These are phyloP conservation scores for Gynochthodes officinalis DNA, from an alignment of 257 asterid species.

Conservation along the genomic window DNA sequence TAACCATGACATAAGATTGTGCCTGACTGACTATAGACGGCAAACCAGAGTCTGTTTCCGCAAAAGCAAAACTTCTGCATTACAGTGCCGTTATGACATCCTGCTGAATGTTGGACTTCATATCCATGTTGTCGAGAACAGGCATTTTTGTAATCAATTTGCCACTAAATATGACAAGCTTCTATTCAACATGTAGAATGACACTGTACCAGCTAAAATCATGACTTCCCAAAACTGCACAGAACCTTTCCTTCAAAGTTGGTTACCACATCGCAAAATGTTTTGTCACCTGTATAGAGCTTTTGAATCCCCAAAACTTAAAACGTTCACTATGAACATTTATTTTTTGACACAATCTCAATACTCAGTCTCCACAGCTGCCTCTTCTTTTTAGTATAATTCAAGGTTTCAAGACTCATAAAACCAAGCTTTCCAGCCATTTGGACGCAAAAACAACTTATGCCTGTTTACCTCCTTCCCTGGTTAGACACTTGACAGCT, in stretches of 20 bases:
- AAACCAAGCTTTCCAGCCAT: neutral
- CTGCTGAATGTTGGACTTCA: neutral
- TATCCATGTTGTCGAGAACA: neutral
- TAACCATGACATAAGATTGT: neutral
- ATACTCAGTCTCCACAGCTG: neutral
- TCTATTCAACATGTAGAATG: neutral
- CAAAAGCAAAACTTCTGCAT: neutral
- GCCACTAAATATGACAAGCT: neutral
- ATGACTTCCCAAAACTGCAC: neutral
- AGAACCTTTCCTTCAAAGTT: neutral
- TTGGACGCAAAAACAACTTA: neutral
- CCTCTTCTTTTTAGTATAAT: neutral
- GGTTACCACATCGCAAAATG: neutral
- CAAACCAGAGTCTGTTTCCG: neutral
- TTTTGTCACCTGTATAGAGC: neutral
- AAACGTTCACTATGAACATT: neutral
- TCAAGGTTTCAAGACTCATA: neutral
- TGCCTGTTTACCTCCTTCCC: conserved; percentile 11
- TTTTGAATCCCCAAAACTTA: neutral
- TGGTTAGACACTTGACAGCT: conserved; percentile 19
- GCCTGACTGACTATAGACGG: neutral
- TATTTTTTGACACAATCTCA: neutral
- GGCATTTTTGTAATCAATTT: neutral
- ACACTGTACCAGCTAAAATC: neutral
- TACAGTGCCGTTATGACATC: neutral